Conservation (phyloP, 345 rosid species). For the Pelargonium nanum region DNA sequence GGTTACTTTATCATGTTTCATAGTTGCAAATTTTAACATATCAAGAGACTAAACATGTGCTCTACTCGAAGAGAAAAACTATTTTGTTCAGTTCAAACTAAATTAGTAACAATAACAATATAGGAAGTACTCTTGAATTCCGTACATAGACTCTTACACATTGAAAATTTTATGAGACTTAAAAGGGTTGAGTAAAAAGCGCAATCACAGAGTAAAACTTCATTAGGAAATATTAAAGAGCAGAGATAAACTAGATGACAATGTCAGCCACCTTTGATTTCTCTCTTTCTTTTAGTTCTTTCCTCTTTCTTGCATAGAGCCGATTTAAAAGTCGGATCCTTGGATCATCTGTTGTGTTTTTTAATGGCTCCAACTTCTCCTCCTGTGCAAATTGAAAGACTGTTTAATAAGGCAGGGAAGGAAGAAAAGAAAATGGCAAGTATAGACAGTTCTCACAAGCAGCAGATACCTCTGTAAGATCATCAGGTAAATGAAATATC, state of each 20-base stretch:
- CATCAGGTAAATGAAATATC: slow-evolving; percentile 87
- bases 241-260: slow-evolving; percentile 1
- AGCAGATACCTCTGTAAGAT: slow-evolving; percentile 76
- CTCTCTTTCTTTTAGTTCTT: slow-evolving; percentile 69
- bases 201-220: too few species aligned
- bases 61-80: too few species aligned
- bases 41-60: too few species aligned
- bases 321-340: slow-evolving; percentile 77
- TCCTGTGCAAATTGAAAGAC: slow-evolving; percentile 36
- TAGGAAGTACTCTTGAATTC: too few species aligned
- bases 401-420: background rate
- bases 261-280: slow-evolving; percentile 53
- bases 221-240: too few species aligned
- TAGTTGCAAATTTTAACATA: too few species aligned
- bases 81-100: too few species aligned
- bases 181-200: too few species aligned
- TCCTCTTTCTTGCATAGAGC: slow-evolving; percentile 75
- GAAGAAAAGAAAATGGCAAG: background rate
- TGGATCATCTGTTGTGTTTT: slow-evolving; percentile 72
- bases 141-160: too few species aligned
- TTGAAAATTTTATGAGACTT: too few species aligned
- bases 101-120: too few species aligned
- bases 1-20: too few species aligned
- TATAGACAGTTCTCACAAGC: slow-evolving; percentile 5
- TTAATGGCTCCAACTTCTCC: slow-evolving; percentile 85